phyloP scores from a whole-genome alignment of 2,329 filamentous ascomycete species.

The Paecilomyces formosus region DNA sequence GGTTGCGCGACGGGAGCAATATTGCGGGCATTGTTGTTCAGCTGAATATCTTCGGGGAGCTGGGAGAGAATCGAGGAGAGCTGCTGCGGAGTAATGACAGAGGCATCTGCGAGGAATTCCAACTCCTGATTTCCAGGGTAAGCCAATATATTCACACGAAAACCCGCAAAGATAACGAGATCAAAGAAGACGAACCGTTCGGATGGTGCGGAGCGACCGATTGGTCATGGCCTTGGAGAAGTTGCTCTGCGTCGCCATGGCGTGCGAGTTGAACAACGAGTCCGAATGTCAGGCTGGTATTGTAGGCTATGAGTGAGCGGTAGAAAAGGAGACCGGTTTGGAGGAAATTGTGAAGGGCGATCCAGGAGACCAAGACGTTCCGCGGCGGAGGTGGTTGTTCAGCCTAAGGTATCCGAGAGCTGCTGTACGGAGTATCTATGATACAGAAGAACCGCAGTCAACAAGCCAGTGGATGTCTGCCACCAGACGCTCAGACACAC shows the following conservation, averaged over 20 bases:
- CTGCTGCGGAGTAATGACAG: slow-evolving; percentile 65
- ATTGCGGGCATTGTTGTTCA: slow-evolving; percentile 17
- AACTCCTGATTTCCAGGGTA: slow-evolving; percentile 58
- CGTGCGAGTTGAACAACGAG: not conserved
- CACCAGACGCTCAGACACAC: not conserved
- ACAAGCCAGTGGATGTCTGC: not conserved
- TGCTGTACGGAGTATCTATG: not conserved
- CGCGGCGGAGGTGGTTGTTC: not conserved
- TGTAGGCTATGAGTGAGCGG: not conserved
- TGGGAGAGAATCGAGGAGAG: slow-evolving; percentile 67
- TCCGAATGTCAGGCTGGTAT: not conserved
- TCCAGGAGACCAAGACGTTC: not conserved
- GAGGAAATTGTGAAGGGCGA: not conserved
- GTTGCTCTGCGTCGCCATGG: slow-evolving; percentile 27
- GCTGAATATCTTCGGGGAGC: slow-evolving; percentile 53
- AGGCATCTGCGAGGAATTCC: slow-evolving; percentile 77
- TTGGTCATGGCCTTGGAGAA: slow-evolving; percentile 58
- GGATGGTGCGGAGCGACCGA: slow-evolving; percentile 79
- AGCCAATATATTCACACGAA: not conserved
- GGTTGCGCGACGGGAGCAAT: slow-evolving; percentile 20
- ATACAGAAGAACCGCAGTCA: not conserved
- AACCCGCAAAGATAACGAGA: slow-evolving; percentile 8
- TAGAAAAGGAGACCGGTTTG: not conserved
- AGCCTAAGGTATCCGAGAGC: not conserved
- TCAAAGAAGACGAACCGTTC: slow-evolving; percentile 54